A percentile compares a stretch with the other conserved stretches of the same genome.
Conservation (phyloP, 2,329 filamentous ascomycete species). For the Neonectria magnoliae region DNA sequence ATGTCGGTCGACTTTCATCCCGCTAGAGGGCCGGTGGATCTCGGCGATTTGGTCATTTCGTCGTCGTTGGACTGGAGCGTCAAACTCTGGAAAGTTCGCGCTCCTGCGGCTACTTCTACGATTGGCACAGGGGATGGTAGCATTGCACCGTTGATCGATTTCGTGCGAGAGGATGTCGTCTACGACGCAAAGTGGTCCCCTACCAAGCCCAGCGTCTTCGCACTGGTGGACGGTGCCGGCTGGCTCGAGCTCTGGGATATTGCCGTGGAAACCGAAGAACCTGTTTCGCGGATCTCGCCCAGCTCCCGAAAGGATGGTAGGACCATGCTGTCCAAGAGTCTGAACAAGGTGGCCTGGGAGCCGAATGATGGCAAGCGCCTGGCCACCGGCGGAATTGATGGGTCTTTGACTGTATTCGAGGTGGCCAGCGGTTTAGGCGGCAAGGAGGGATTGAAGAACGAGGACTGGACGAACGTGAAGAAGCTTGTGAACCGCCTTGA, state of each 20-base stretch:
- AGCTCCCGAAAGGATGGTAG: slow-evolving; percentile 71
- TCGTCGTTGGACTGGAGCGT: slow-evolving; percentile 96
- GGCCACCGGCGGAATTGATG: slow-evolving; percentile 92
- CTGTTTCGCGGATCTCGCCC: slow-evolving; percentile 82
- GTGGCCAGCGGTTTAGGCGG: slow-evolving; percentile 85
- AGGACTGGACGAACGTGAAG: slow-evolving; percentile 95
- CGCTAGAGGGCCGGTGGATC: slow-evolving; percentile 88
- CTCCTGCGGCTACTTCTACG: slow-evolving; percentile 77
- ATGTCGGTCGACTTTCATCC: slow-evolving; percentile 98
- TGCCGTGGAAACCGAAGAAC: slow-evolving; percentile 90
- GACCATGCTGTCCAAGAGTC: slow-evolving; percentile 80
- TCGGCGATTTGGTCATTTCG: slow-evolving; percentile 93
- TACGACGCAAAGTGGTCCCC: slow-evolving; percentile 98
- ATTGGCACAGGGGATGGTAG: slow-evolving; percentile 60
- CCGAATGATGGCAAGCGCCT: slow-evolving; percentile 85
- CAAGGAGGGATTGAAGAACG: slow-evolving; percentile 81
- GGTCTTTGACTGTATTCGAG: slow-evolving; percentile 91
- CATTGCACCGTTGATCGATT: slow-evolving; percentile 83
- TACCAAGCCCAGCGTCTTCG: slow-evolving; percentile 92
- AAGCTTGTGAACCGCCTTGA: slow-evolving; percentile 84
- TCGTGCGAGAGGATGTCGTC: slow-evolving; percentile 93
- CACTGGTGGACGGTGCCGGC: slow-evolving; percentile 91
- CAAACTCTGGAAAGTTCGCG: slow-evolving; percentile 94
- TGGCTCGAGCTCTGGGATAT: slow-evolving; percentile 96
- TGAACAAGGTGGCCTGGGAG: slow-evolving; percentile 97